Percentiles rank a stretch among this genome's conserved stretches.
These are phyloP conservation scores for Huntiella moniliformis DNA, from an alignment of 2,329 filamentous ascomycete genomes.

Conservation along the genomic window DNA sequence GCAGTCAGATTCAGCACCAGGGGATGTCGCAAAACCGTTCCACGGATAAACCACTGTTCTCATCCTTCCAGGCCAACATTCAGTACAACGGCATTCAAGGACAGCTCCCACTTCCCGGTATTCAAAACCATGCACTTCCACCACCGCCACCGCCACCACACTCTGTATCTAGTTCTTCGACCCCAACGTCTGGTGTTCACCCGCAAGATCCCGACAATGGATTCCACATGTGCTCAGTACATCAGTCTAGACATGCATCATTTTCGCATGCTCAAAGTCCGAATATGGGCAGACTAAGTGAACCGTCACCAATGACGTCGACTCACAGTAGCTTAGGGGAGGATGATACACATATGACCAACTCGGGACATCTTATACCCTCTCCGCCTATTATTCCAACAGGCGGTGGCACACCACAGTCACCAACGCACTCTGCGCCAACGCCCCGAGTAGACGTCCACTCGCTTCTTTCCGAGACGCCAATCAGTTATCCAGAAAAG, in stretches of 20 bases:
- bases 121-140: not conserved
- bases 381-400: constrained; percentile 5
- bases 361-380: constrained; percentile 12
- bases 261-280: constrained; percentile 6
- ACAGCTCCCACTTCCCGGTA: not conserved
- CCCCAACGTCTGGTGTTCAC: too few relatives aligned
- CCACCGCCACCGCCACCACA: not conserved
- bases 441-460: constrained; percentile 39
- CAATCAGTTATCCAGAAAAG: constrained; percentile 13
- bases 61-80: constrained; percentile 7
- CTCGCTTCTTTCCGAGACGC: constrained; percentile 39
- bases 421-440: constrained; percentile 12
- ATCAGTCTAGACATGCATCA: constrained; percentile 3
- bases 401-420: not conserved
- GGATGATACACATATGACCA: constrained; percentile 16
- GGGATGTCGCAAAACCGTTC: too few relatives aligned
- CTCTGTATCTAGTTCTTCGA: too few relatives aligned
- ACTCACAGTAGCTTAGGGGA: constrained; percentile 23
- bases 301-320: constrained; percentile 23
- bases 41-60: constrained; percentile 2
- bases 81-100: not conserved
- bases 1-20: too few relatives aligned
- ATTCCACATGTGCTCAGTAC: not conserved
- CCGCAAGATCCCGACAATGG: too few relatives aligned
- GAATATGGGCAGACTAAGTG: not conserved